Evolutionary conservation across 2,329 filamentous ascomycete species (phyloP), one percentile per base, ranked within the genome.

Genomic region (Botrytis paeoniae): DNA sequence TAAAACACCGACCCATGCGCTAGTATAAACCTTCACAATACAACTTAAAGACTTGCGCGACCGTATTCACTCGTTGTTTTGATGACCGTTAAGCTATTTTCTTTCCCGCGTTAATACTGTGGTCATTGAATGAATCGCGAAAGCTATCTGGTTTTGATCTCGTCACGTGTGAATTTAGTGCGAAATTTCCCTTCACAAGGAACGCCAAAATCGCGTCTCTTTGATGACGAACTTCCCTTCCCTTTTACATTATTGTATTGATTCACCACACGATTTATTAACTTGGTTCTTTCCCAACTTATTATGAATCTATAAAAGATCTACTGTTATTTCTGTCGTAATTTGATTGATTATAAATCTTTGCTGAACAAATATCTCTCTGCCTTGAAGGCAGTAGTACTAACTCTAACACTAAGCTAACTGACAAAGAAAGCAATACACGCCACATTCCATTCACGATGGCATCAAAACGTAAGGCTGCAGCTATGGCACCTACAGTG

Each of bases 391-490:
- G 70, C 62, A 59, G 37, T 57, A 68, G 43, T 25, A 60, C 51
- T 57, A 25, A 32, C n/a, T 45, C 35, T 18, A 25, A 32, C n/a
- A 45, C 35, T 18, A 35, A 60, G n/a, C 59, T 45, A 32, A 45
- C 43, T 59, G 37, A 41, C 45, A 61, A 70, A 57, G 51, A 62
- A 69, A 60, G 41, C n/a, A 70, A 66, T 45, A 37, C 12, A 59
- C 39, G 32, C 12, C 29, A 43, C 32, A 60, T 45, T 22, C 39
- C 8, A 35, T 41, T 63, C 73, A 76, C 63, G n/a, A 98, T 98
- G 95, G 92, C 95, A n/a, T 90, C 94, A 71, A 98, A 98, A 84
- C 90, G 95, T 80, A 98, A 98, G 83, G 92, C 92, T 65, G 88
- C 89, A 73, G 92, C 92, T 16, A 92, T 97, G 87, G 89, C 89